These are phyloP conservation scores for Phytophthora fragariaefolia DNA, from an alignment of 352 stramenopile species.

Conservation along the genomic window DNA sequence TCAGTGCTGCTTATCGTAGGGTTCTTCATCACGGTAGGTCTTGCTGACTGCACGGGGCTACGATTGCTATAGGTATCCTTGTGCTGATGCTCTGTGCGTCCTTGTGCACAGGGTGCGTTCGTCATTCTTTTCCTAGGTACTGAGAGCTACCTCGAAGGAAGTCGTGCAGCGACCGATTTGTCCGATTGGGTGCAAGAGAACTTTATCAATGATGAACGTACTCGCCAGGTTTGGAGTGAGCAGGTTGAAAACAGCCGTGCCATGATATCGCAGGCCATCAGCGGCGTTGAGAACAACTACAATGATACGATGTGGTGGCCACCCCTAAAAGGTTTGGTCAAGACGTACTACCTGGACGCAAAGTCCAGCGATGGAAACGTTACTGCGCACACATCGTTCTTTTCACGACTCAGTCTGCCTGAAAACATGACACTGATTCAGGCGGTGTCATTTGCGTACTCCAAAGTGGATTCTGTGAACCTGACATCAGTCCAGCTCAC, in stretches of 20 bases:
- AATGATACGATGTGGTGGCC: slow-evolving; percentile 92
- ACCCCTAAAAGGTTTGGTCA: slow-evolving; percentile 80
- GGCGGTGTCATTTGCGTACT: slow-evolving; percentile 75
- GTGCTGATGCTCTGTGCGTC: slow-evolving; percentile 1
- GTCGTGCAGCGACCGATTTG: slow-evolving; percentile 70
- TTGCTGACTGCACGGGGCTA: background rate
- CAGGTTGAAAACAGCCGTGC: slow-evolving; percentile 83
- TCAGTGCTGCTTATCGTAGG: slow-evolving; percentile 80
- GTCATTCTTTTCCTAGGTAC: slow-evolving; percentile 85
- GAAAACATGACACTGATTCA: slow-evolving; percentile 88
- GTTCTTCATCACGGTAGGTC: slow-evolving; percentile 81
- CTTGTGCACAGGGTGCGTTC: slow-evolving; percentile 60
- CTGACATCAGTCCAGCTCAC: slow-evolving; percentile 85
- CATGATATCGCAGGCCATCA: slow-evolving; percentile 83
- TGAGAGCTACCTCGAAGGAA: slow-evolving; percentile 89
- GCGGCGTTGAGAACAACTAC: slow-evolving; percentile 85
- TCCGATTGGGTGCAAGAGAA: slow-evolving; percentile 87
- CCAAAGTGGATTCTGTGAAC: slow-evolving; percentile 88
- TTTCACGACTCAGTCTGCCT: slow-evolving; percentile 60
- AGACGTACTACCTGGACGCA: slow-evolving; percentile 83
- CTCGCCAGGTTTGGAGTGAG: slow-evolving; percentile 81
- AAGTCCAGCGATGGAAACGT: slow-evolving; percentile 64
- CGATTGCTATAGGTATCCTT: background rate
- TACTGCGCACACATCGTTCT: slow-evolving; percentile 57
- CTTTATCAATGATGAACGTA: slow-evolving; percentile 89